Evolutionary conservation across 2,329 filamentous ascomycete genomes (phyloP), one percentile per base, ranked within the genome.

Genomic region (Colletotrichum sp.): DNA sequence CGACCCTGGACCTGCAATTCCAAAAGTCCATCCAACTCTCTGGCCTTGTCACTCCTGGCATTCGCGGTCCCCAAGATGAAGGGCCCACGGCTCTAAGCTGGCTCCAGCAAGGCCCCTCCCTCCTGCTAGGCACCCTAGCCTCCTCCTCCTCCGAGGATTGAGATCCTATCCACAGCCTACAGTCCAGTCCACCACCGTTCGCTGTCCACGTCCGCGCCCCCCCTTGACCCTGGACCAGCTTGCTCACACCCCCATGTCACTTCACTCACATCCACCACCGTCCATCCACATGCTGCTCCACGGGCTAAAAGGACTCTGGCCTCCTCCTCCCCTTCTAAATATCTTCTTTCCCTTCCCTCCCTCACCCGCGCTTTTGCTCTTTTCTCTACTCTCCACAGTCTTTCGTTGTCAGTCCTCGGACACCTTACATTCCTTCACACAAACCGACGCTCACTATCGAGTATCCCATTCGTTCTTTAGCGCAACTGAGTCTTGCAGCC

Each of bases 401-500:
- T 72, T 77, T 78, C 77, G 57, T 78, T 78, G 68, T 32, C 39
- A 76, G 76, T 76, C 77, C 60, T 76, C 71, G 66, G 77, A 77
- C 77, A 68, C 72, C 24, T 78, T 78, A 34, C 77, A 78, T 78
- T 78, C 77, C 34, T 78, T 78, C 69, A 70, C 64, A 36, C 62
- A 32, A 65, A 69, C 28, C 70, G 62, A 74, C 36, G 62, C 66
- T 76, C 74, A 32, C 71, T 71, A 26, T 36, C 26, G 76, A 78
- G 65, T 76, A 44, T 73, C 49, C 66, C 64, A 64, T 72, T 75
- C 69, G 18, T 76, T 77, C 70, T 67, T 68, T 71, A 39, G 68
- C 72, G 77, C 77, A 78, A 78, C 77, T 77, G 72, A 77, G 77
- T 78, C 76, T 76, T 78, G 77, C 76, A 62, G 73, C 73, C 44